Base-by-base conservation (phyloP, 2,329 filamentous ascomycete genomes). In the Fonsecaea pedrosoi region DNA sequence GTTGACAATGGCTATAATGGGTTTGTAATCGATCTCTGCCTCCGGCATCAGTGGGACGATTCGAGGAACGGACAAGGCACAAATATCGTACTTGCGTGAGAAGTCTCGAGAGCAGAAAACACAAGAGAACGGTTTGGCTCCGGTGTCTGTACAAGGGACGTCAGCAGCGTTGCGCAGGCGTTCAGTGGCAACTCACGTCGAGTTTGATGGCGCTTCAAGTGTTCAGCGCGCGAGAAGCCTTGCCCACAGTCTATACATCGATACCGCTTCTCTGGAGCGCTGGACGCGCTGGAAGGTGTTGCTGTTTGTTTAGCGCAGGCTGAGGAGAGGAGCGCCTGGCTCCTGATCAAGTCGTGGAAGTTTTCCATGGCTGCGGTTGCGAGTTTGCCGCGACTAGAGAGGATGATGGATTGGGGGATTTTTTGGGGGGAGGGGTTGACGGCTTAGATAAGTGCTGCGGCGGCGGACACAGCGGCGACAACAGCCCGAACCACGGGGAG, bases 181-280 rank as follows among this genome's bases (percentile, higher is more conserved):
- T 56, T 54, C 34, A 75, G 78, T n/a, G 21, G 54, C 37, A n/a
- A 62, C 65, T 71, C 77, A 82, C 81, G 81, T 65, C 80, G 76
- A 45, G 82, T 74, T 68, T 82, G 79, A 70, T 83, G 81, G 63
- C 81, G 75, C 71, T 82, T 83, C 40, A 83, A 73, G 72, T 83
- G 81, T 74, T 83, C 81, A 72, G 81, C 80, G 64, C 81, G 79
- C 30, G 81, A 81, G 74, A 83, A 83, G 55, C 75, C 76, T 68
- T 80, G 78, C 70, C 79, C 76, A 70, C 81, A 83, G 4, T 68
- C 74, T 13, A 77, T 76, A 69, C 81, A 82, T 68, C 76, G 77
- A 71, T 80, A 80, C 64, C 79, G 78, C 71, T 81, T 81, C 61
- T 76, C 78, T 40, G 76, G 53, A 61, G 70, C 65, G 57, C 75